Conservation (phyloP, 306 rosid species). For the Pachyrhizus erosus region DNA sequence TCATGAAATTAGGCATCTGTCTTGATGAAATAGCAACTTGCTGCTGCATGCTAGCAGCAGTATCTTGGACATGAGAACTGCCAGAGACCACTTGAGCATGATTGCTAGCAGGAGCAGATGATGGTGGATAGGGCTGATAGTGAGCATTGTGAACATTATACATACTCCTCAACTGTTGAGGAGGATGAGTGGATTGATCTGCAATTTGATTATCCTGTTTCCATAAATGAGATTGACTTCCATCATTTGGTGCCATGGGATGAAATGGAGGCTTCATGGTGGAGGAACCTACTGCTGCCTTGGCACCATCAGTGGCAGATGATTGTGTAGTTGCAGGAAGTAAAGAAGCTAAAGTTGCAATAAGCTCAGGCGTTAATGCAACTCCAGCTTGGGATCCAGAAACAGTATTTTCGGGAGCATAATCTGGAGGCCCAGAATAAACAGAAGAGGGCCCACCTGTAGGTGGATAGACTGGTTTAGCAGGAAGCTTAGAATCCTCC, state of each 20-base stretch:
- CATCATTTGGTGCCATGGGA: constrained; percentile 52
- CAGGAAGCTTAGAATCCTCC: constrained; percentile 71
- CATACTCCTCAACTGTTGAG: constrained; percentile 69
- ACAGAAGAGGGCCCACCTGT: constrained; percentile 56
- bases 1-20: constrained; percentile 56
- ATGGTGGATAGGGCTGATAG: constrained; percentile 77
- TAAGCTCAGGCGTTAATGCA: constrained; percentile 89
- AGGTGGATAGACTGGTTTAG: constrained; percentile 59
- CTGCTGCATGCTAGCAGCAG: constrained; percentile 56
- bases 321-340: constrained; percentile 76
- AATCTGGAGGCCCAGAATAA: constrained; percentile 67
- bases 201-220: constrained; percentile 77
- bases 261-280: constrained; percentile 65
- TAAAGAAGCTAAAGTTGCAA: constrained; percentile 83
- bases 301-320: constrained; percentile 63
- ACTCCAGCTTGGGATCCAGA: constrained; percentile 80
- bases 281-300: constrained; percentile 58
- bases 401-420: constrained; percentile 53
- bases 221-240: constrained; percentile 74
- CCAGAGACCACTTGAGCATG: constrained; percentile 59
- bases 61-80: constrained; percentile 67
- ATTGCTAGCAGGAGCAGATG: constrained; percentile 63
- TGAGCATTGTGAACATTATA: constrained; percentile 63
- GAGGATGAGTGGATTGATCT: constrained; percentile 62
- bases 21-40: constrained; percentile 66